phyloP scores from a whole-genome alignment of 192 early-diverging fungal genomes.

The Coemansia furcata region DNA sequence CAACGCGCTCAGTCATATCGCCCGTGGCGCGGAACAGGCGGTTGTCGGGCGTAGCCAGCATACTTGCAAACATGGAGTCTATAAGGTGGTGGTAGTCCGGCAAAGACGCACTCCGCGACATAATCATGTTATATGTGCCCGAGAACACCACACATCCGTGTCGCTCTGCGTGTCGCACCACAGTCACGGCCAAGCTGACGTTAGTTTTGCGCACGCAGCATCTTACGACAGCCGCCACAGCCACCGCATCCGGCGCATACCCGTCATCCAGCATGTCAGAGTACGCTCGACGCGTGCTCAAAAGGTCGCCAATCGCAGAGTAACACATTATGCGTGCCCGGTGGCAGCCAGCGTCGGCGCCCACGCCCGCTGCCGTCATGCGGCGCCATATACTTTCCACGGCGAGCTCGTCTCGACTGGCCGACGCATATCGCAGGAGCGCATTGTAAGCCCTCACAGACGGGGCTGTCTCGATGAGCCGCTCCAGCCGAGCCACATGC shows the following conservation, averaged over 20 bases:
- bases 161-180: constrained; percentile 28
- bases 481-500: constrained; percentile 16
- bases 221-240: constrained; percentile 20
- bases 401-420: not conserved
- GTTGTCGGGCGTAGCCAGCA: constrained; percentile 17
- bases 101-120: constrained; percentile 5
- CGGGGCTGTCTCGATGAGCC: constrained; percentile 12
- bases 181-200: constrained; percentile 16
- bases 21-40: not conserved
- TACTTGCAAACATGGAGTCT: constrained; percentile 9
- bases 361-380: constrained; percentile 22
- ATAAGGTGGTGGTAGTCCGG: not conserved
- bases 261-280: constrained; percentile 37
- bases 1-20: not conserved
- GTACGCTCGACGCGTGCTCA: constrained; percentile 38
- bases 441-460: constrained; percentile 24
- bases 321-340: constrained; percentile 19
- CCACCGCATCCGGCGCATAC: constrained; percentile 9
- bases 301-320: constrained; percentile 13
- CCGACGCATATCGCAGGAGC: constrained; percentile 17
- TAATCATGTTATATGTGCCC: constrained; percentile 26
- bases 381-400: constrained; percentile 35
- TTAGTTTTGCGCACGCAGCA: constrained; percentile 24
- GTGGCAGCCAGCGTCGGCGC: constrained; percentile 19
- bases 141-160: constrained; percentile 11